Evolutionary conservation across 192 early-diverging fungal species (phyloP), one percentile per base, ranked within the genome.

Genomic region (Dispira simplex): DNA sequence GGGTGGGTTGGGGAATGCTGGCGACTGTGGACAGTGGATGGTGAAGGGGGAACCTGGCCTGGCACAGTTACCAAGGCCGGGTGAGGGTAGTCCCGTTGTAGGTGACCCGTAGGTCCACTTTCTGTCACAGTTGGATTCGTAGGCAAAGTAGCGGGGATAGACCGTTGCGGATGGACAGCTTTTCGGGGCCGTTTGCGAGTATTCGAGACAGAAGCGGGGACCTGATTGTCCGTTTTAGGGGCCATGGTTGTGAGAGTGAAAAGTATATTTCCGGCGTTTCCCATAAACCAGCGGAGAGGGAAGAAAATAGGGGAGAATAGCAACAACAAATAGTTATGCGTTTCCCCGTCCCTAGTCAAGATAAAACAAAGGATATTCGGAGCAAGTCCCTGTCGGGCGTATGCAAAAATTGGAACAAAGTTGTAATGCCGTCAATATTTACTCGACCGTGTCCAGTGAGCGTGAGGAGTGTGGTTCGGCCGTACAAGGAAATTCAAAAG

Each of bases 101-200:
- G 51, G 26, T 53, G 20, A 18, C 51, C 51, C 20, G n/a, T 18
- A 53, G 51, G 20, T n/a, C 32, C 6, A 6, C 32, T 4, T 6
- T 39, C 32, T 39, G 32, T 4, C 32, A 39, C 32, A 39, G 32
- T 39, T 9, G 48, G 9, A 51, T 16, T 23, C 3, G 21, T 16
- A 51, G 48, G 18, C 18, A 51, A 23, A 16, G 48, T 16, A 9
- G 48, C 48, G 48, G 48, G 16, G 16, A 58, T 27, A 16, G 56
- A 58, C 28, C 28, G 23, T 26, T 58, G 56, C 26, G 56, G 56
- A 39, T 58, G 56, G 26, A 27, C 16, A 13, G 56, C 21, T 39
- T 58, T 58, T 21, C 56, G 56, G 18, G 28, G 56, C 16, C 27
- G n/a, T 11, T 39, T 26, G 28, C 56, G 56, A 53, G 56, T 58